Evolutionary conservation across 257 asterid species (phyloP).

Genomic region (Scutellaria minor): DNA sequence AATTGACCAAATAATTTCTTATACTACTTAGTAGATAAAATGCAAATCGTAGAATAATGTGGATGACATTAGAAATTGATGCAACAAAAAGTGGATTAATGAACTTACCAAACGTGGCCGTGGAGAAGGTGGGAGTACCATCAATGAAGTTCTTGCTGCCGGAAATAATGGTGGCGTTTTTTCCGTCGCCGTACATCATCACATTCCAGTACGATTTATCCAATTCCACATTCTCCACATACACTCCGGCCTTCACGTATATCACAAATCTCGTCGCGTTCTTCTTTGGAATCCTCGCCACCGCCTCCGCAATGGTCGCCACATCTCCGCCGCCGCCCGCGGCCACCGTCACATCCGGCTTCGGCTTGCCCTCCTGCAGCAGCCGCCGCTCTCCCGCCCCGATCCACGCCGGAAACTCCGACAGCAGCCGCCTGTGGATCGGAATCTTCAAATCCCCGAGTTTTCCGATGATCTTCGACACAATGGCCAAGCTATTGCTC

Average conservation of each 20-base stretch:
- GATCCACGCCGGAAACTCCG: slow-evolving; percentile 62
- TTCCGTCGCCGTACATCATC: slow-evolving; percentile 84
- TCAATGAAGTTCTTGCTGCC: slow-evolving; percentile 57
- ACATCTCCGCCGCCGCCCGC: slow-evolving; percentile 65
- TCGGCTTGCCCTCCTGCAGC: slow-evolving; percentile 45
- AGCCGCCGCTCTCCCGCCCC: slow-evolving; percentile 53
- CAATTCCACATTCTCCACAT: slow-evolving; percentile 62
- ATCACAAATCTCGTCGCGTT: slow-evolving; percentile 57
- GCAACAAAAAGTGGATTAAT: background rate
- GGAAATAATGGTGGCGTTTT: slow-evolving; percentile 53
- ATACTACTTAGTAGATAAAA: too few relatives aligned
- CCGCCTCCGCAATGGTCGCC: slow-evolving; percentile 54
- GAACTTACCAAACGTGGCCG: slow-evolving; percentile 76
- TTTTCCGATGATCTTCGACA: slow-evolving; percentile 46
- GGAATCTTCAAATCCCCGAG: slow-evolving; percentile 46
- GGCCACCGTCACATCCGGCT: slow-evolving; percentile 74
- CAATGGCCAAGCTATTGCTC: slow-evolving; percentile 85
- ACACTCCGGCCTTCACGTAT: slow-evolving; percentile 62
- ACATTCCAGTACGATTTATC: slow-evolving; percentile 70
- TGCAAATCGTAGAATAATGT: too few relatives aligned
- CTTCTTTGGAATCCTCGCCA: slow-evolving; percentile 63
- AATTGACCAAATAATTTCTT: too few relatives aligned
- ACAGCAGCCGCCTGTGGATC: slow-evolving; percentile 49
- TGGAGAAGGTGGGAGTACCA: slow-evolving; percentile 64
- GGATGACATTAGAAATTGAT: too few relatives aligned